Conservation (phyloP, 768 basidiomycete genomes). For the Termitomyces sp. region DNA sequence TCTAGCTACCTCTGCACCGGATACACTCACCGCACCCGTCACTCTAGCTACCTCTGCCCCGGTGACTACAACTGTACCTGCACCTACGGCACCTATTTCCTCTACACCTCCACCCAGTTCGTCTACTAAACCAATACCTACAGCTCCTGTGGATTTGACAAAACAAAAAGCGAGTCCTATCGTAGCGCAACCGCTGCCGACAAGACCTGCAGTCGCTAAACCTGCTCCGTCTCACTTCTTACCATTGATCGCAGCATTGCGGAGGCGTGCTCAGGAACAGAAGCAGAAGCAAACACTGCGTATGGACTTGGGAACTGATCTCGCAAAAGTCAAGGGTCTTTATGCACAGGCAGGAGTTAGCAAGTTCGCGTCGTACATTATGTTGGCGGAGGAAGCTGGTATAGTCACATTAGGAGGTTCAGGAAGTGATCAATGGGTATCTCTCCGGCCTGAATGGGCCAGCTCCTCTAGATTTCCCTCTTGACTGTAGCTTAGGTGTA, state of each 20-base stretch:
- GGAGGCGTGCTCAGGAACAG: constrained; percentile 2
- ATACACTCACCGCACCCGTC: background rate
- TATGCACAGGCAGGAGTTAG: constrained; percentile 19
- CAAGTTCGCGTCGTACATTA: constrained; percentile 19
- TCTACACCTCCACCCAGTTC: background rate
- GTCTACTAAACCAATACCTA: background rate
- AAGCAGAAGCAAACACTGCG: background rate
- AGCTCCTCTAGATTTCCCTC: constrained; percentile 1
- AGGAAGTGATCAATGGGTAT: constrained; percentile 19
- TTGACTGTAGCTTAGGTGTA: background rate
- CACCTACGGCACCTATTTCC: background rate
- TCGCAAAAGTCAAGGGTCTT: constrained; percentile 14
- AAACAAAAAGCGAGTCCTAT: background rate
- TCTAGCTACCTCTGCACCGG: background rate
- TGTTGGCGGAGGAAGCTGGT: constrained; percentile 19
- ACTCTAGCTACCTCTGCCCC: background rate
- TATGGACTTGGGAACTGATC: constrained; percentile 14
- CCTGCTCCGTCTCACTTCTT: constrained; percentile 6
- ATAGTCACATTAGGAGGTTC: constrained; percentile 19
- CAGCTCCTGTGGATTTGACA: background rate
- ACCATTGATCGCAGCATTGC: constrained; percentile 3
- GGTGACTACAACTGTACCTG: background rate
- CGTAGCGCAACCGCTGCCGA: background rate
- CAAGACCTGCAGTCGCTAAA: background rate
- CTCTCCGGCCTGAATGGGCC: constrained; percentile 16